Evolutionary conservation across 106 monocot species (phyloP).

Genomic region (Chionographis japonica): DNA sequence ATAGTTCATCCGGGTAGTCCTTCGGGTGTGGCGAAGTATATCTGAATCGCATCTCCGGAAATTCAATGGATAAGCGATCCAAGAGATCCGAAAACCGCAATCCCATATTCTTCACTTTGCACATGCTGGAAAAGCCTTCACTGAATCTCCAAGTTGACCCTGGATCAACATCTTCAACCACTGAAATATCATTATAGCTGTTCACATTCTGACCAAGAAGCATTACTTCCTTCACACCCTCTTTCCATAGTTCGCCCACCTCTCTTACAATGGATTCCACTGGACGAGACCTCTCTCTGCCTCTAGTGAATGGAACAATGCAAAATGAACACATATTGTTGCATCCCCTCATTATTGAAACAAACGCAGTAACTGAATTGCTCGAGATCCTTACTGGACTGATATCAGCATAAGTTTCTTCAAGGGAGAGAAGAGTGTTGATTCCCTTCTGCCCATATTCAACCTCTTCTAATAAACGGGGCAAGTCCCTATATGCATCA

Average conservation of each 20-base stretch:
- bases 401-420: conserved; percentile 99
- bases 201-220: conserved; percentile 99
- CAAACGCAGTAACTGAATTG: conserved; percentile 92
- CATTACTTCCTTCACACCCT: conserved; percentile 87
- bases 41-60: conserved; percentile 90
- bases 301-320: conserved; percentile 98
- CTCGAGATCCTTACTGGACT: conserved; percentile 89
- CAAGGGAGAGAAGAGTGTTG: conserved; percentile 90
- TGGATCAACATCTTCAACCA: conserved; percentile 40
- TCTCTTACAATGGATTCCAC: conserved; percentile 88
- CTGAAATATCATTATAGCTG: conserved; percentile 91
- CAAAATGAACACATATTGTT: conserved; percentile 99
- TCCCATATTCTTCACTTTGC: conserved; percentile 81
- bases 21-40: conserved; percentile 97
- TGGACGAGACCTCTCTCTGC: conserved; percentile 93
- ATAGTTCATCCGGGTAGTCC: conserved; percentile 90
- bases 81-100: conserved; percentile 84
- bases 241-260: conserved; percentile 65
- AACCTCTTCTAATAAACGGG: conserved; percentile 78
- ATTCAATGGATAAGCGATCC: conserved; percentile 65
- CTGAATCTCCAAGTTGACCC: conserved; percentile 76
- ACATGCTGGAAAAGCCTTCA: conserved; percentile 92
- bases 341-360: conserved; percentile 95
- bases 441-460: conserved; percentile 94
- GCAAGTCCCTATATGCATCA: conserved; percentile 92